Evolutionary conservation across 164 flowering plant genomes (phyloP).

Genomic region (Vitis amurensis): DNA sequence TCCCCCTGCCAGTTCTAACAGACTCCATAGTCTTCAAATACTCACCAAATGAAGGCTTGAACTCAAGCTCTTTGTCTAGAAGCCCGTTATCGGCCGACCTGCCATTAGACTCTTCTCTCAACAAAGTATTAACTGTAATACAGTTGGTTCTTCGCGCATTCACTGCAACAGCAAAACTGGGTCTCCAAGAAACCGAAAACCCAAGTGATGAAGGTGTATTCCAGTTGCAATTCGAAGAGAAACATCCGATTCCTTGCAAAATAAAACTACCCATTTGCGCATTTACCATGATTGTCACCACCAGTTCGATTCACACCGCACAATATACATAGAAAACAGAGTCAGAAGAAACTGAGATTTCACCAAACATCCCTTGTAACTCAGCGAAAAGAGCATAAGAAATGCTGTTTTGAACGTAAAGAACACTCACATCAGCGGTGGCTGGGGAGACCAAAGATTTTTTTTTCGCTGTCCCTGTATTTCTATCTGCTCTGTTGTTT

Average conservation of each 20-base stretch:
- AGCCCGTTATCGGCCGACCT: conserved; percentile 20
- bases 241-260: conserved; percentile 27
- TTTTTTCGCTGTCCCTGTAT: too few species aligned
- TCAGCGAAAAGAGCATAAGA: too few species aligned
- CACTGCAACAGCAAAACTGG: conserved; percentile 22
- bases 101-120: conserved; percentile 19
- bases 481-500: too few species aligned
- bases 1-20: conserved; percentile 37
- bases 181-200: conserved; percentile 24
- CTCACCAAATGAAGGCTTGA: conserved; percentile 72
- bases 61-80: conserved; percentile 53
- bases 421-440: too few species aligned
- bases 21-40: conserved; percentile 88
- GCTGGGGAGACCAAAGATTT: too few species aligned
- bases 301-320: conserved; percentile 9
- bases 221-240: conserved; percentile 3
- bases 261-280: conserved; percentile 29
- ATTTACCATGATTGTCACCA: conserved; percentile 11
- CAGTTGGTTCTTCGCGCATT: background rate
- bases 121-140: conserved; percentile 22
- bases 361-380: too few species aligned
- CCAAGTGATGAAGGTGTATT: conserved; percentile 15
- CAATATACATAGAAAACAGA: too few species aligned
- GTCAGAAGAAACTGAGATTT: too few species aligned
- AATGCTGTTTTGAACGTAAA: too few species aligned